Evolutionary conservation across 331 rosid species (phyloP).

Genomic region (Quercus tomentella): DNA sequence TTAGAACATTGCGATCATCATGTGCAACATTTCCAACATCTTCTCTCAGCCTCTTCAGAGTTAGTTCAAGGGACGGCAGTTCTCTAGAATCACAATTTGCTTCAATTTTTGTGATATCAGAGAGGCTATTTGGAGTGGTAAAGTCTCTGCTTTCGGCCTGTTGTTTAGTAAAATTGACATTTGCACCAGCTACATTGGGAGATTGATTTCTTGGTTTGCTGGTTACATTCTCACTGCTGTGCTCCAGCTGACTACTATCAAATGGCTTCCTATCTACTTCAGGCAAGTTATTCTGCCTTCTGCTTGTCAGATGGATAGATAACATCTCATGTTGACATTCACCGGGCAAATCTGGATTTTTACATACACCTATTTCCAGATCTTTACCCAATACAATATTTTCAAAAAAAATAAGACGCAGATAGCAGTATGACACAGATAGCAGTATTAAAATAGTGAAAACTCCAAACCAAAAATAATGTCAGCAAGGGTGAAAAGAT

Average conservation of each 20-base stretch:
- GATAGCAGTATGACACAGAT: not conserved
- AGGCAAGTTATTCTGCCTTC: slow-evolving; percentile 28
- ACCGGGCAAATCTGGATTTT: slow-evolving; percentile 9
- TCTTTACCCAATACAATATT: slow-evolving; percentile 44
- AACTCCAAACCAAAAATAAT: not conserved
- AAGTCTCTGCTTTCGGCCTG: slow-evolving; percentile 48
- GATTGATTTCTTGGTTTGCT: slow-evolving; percentile 22
- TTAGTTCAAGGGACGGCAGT: slow-evolving; percentile 52
- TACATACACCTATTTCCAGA: slow-evolving; percentile 37
- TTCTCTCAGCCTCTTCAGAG: slow-evolving; percentile 48
- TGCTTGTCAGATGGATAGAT: slow-evolving; percentile 28
- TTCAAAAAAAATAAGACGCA: slow-evolving; percentile 25
- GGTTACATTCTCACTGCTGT: slow-evolving; percentile 23
- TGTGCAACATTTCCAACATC: slow-evolving; percentile 33
- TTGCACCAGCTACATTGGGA: slow-evolving; percentile 18
- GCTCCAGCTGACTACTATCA: slow-evolving; percentile 25
- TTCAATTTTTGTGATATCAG: slow-evolving; percentile 30
- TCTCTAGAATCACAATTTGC: slow-evolving; percentile 37
- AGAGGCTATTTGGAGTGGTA: slow-evolving; percentile 35
- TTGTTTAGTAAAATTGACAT: slow-evolving; percentile 32
- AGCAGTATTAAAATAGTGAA: slow-evolving; percentile 10
- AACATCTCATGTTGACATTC: slow-evolving; percentile 26
- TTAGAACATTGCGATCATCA: slow-evolving; percentile 49
- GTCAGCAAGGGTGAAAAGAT: not conserved
- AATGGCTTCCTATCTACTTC: slow-evolving; percentile 31